These are phyloP conservation scores for Leccinum truebloodii DNA, from an alignment of 768 basidiomycete genomes.

Conservation along the genomic window DNA sequence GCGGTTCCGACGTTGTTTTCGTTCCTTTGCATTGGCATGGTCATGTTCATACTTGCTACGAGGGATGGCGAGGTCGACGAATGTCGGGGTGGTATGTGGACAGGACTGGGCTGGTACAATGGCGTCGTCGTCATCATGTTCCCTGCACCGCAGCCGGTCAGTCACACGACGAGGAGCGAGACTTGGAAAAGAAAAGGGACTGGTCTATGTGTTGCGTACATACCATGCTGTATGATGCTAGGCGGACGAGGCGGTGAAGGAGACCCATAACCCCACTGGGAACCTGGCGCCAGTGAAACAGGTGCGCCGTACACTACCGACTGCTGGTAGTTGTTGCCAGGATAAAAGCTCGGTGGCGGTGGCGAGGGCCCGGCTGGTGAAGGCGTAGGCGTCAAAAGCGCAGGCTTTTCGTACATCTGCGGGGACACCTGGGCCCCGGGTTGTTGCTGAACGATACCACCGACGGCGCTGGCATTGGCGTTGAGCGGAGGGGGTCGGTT, in stretches of 20 bases:
- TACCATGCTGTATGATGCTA: conserved; percentile 1
- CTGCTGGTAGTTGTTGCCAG: conserved; percentile 16
- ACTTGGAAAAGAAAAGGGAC: neutral
- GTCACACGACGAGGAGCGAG: neutral
- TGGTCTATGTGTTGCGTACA: neutral
- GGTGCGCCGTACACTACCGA: conserved; percentile 25
- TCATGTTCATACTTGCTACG: neutral
- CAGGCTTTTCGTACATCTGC: conserved; percentile 42
- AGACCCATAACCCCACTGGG: conserved; percentile 29
- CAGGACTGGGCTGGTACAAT: conserved; percentile 32
- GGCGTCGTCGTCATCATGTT: conserved; percentile 12
- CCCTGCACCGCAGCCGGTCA: neutral
- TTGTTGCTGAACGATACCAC: conserved; percentile 50
- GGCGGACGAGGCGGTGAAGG: neutral
- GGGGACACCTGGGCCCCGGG: conserved; percentile 43
- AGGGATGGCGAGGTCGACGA: conserved; percentile 27
- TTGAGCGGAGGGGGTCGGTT: conserved; percentile 34
- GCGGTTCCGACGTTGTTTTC: conserved; percentile 2
- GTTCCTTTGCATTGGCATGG: conserved; percentile 14
- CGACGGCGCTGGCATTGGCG: conserved; percentile 14
- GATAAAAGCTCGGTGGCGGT: conserved; percentile 42
- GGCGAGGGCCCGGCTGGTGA: conserved; percentile 38
- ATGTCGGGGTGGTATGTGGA: conserved; percentile 23
- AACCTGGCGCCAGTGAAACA: conserved; percentile 13
- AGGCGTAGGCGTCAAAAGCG: conserved; percentile 43